Evolutionary conservation across 2,329 filamentous ascomycete species (phyloP), one percentile per base, ranked within the genome.

Genomic region (Stemphylium lycopersici): DNA sequence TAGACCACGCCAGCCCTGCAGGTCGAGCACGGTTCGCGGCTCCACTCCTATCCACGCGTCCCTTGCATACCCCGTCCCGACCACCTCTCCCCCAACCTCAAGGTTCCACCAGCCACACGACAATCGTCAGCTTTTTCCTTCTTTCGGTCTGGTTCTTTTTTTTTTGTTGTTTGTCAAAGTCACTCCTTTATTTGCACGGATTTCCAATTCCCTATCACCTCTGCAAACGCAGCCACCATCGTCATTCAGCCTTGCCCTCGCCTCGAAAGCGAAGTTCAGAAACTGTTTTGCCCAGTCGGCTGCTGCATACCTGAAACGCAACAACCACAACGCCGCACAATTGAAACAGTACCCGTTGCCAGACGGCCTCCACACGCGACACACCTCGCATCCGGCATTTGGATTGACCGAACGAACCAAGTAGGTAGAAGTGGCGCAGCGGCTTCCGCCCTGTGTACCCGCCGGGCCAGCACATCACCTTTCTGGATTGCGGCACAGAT

Each of bases 281-380:
- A 4, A 39, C 16, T 39, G 16, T 39, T 32, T 31, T 18, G 39
- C n/a, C 22, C 34, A 16, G 22, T 24, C 32, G 40, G 26, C 32
- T 48, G 45, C 16, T 24, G 37, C 45, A 48, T 11, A 48, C 46
- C 37, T 54, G 51, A 54, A 54, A 54, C 51, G 15, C 26, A 15
- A 37, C 32, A 8, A 26, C 29, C 36, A n/a, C 33, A 34, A 49
- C 51, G 43, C 51, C 51, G 38, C 39, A 54, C 51, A 32, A n/a
- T 33, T 54, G 51, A 54, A 54, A 54, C 51, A 50, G 41, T 12
- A 32, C 33, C 33, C 51, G 51, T 54, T 44, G 50, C 51, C 39
- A 50, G 33, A 32, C 13, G 18, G 7, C 18, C 50, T 37, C 41
- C 34, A 40, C 34, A 59, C 66, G 66, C 63, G 56, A 67, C 63